Conservation (phyloP, 805 yeast species). For the Metschnikowia amazonensis region DNA sequence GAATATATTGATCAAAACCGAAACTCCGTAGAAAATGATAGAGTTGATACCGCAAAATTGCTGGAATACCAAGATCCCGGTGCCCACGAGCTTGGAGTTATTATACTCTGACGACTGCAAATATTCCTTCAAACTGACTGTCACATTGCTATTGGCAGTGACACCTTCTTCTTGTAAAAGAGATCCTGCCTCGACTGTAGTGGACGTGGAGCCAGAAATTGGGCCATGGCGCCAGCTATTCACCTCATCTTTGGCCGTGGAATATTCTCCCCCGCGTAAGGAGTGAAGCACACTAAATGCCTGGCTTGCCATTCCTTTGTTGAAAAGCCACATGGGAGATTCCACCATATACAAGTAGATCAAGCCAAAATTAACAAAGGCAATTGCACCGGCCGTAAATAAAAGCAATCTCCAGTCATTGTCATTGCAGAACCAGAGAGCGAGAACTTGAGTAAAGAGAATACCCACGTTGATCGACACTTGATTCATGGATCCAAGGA, state of each 20-base stretch:
- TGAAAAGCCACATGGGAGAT: slow-evolving; percentile 79
- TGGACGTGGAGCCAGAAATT: neutral
- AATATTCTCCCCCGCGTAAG: slow-evolving; percentile 39
- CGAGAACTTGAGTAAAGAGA: slow-evolving; percentile 69
- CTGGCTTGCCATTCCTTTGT: slow-evolving; percentile 41
- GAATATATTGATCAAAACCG: slow-evolving; percentile 65
- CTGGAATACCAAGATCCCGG: slow-evolving; percentile 75
- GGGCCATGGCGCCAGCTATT: slow-evolving; percentile 29
- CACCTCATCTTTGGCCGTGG: slow-evolving; percentile 33
- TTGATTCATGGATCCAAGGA: slow-evolving; percentile 87
- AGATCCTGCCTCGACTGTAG: slow-evolving; percentile 16
- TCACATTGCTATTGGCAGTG: neutral
- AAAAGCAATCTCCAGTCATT: slow-evolving; percentile 72
- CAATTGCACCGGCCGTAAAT: slow-evolving; percentile 55
- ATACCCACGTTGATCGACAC: slow-evolving; percentile 84
- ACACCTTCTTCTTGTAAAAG: slow-evolving; percentile 20
- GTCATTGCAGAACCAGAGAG: slow-evolving; percentile 62
- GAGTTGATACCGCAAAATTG: slow-evolving; percentile 93
- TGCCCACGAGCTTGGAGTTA: slow-evolving; percentile 61
- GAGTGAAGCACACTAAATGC: slow-evolving; percentile 38
- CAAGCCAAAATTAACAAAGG: slow-evolving; percentile 44
- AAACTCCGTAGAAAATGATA: slow-evolving; percentile 89
- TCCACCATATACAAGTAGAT: slow-evolving; percentile 50
- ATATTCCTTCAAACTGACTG: slow-evolving; percentile 40
- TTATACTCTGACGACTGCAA: slow-evolving; percentile 47